phyloP scores from a whole-genome alignment of 208 protist genomes.

The Leishmania arabica region DNA sequence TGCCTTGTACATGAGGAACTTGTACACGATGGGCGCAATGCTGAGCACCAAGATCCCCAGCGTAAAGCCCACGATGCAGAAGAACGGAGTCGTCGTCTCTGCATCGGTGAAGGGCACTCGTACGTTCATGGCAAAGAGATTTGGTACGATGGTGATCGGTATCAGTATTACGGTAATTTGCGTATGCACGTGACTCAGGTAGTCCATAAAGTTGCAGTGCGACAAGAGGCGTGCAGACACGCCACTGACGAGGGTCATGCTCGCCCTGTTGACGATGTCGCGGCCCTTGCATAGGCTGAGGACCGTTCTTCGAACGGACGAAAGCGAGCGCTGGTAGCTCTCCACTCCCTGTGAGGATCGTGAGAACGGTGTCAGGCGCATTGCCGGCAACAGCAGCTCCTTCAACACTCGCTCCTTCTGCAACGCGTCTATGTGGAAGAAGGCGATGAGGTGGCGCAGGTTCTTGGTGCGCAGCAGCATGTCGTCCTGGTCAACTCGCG shows the following conservation, averaged over 20 bases:
- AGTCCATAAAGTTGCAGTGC: constrained; percentile 88
- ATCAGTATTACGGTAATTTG: constrained; percentile 79
- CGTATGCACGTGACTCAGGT: constrained; percentile 77
- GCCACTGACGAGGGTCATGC: constrained; percentile 82
- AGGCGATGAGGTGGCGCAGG: constrained; percentile 53
- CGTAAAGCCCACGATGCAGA: constrained; percentile 50
- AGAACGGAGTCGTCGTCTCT: constrained; percentile 48
- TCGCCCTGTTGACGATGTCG: constrained; percentile 75
- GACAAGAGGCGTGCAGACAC: constrained; percentile 74
- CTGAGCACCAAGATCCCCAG: constrained; percentile 44
- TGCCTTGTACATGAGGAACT: constrained; percentile 55
- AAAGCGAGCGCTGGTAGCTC: constrained; percentile 65
- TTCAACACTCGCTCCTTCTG: constrained; percentile 79
- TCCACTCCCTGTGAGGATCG: constrained; percentile 27
- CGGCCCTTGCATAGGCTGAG: constrained; percentile 59
- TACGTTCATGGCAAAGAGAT: constrained; percentile 77
- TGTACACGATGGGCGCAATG: constrained; percentile 40
- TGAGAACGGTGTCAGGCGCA: constrained; percentile 36
- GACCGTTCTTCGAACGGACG: constrained; percentile 44
- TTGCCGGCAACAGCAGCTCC: constrained; percentile 66
- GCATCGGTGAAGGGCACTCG: constrained; percentile 55
- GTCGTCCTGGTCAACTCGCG: constrained; percentile 68
- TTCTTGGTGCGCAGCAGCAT: constrained; percentile 59
- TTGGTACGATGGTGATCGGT: constrained; percentile 73
- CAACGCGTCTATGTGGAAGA: constrained; percentile 61